phyloP scores from a whole-genome alignment of 179 eudicot genomes.

The Amaranthus tricolor region DNA sequence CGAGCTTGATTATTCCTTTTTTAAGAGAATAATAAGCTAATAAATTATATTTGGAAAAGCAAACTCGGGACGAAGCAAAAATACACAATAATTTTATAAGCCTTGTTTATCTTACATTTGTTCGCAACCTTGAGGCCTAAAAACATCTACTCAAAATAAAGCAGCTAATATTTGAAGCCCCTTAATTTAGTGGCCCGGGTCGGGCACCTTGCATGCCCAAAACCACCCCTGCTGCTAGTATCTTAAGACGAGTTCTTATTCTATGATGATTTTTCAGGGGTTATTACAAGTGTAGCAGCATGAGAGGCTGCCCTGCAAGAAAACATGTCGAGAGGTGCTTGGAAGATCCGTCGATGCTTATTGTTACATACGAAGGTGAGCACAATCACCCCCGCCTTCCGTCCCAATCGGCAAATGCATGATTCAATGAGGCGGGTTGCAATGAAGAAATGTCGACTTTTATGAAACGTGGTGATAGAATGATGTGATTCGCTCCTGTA shows the following conservation, averaged over 20 bases:
- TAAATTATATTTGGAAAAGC: too few relatives aligned
- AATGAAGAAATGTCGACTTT: constrained; percentile 1
- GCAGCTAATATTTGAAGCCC: neutral
- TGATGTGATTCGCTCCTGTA: constrained; percentile 25
- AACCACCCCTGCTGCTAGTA: neutral
- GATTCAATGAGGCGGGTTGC: constrained; percentile 6
- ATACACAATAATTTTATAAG: too few relatives aligned
- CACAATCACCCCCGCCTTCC: constrained; percentile 47
- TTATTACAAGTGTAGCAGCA: constrained; percentile 52
- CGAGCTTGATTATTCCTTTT: too few relatives aligned
- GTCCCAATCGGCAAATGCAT: constrained; percentile 54
- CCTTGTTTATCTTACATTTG: too few relatives aligned
- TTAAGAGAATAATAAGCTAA: too few relatives aligned
- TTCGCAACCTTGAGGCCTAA: too few relatives aligned
- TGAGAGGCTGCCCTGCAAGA: constrained; percentile 54
- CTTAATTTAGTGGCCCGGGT: too few relatives aligned
- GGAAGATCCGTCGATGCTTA: constrained; percentile 51
- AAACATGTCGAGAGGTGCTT: constrained; percentile 51
- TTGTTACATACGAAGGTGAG: constrained; percentile 50
- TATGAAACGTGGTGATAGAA: constrained; percentile 8
- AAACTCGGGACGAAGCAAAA: too few relatives aligned
- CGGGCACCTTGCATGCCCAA: too few relatives aligned
- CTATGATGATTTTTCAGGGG: constrained; percentile 52
- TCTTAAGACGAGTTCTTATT: constrained; percentile 11
- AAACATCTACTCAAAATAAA: too few relatives aligned